These are phyloP conservation scores for Melocanna baccifera DNA, from an alignment of 176 grass and related monocot genomes.

Conservation along the genomic window DNA sequence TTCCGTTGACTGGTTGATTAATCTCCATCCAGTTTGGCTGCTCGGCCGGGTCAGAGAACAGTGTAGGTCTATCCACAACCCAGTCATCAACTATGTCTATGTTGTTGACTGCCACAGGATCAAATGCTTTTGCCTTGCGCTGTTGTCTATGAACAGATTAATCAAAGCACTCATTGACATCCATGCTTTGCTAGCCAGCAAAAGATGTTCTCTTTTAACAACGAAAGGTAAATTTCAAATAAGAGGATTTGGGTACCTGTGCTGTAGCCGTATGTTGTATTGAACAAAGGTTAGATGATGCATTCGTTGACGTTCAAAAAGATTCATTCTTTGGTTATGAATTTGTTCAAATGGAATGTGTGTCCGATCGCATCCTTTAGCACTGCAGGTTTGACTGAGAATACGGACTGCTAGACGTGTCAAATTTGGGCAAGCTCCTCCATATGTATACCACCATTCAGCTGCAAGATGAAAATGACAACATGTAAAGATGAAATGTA, in stretches of 20 bases:
- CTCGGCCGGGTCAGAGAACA: constrained; percentile 39
- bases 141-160: constrained; percentile 50
- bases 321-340: constrained; percentile 73
- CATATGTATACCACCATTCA: constrained; percentile 94
- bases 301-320: constrained; percentile 72
- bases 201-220: background rate
- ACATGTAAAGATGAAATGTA: constrained; percentile 16
- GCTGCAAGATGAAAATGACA: constrained; percentile 43
- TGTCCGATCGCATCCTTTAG: constrained; percentile 59
- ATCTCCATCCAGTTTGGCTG: constrained; percentile 72
- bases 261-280: constrained; percentile 80
- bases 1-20: constrained; percentile 41
- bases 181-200: background rate
- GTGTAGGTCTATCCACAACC: constrained; percentile 60
- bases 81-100: constrained; percentile 81
- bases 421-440: constrained; percentile 79
- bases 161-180: background rate
- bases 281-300: constrained; percentile 80
- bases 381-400: constrained; percentile 89
- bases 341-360: constrained; percentile 70
- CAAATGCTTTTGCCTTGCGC: constrained; percentile 52
- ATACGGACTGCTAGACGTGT: constrained; percentile 70
- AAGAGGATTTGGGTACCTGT: constrained; percentile 52
- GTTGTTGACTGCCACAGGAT: constrained; percentile 72
- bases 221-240: background rate